These are phyloP conservation scores for Arthroderma uncinatum DNA, from an alignment of 2,329 filamentous ascomycete genomes.

Conservation along the genomic window DNA sequence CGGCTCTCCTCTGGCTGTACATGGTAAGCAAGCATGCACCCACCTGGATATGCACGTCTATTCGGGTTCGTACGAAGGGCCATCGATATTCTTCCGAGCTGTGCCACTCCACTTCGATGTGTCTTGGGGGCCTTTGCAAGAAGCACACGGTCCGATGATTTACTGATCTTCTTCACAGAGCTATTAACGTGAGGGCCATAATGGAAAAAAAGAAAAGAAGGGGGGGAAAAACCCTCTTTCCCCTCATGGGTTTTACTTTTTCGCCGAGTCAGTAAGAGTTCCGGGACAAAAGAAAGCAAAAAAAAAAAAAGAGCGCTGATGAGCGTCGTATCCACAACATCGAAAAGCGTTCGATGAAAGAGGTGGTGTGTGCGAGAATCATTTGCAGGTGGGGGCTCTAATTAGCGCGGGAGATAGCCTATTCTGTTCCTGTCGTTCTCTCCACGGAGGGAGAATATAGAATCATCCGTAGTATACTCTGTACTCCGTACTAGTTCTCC, in stretches of 20 bases:
- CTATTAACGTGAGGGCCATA: neutral
- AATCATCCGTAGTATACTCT: neutral
- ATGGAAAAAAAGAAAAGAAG: constrained; percentile 4
- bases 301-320: neutral
- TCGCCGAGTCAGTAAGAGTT: neutral
- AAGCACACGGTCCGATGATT: neutral
- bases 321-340: neutral
- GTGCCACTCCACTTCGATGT: constrained; percentile 1
- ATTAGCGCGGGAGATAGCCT: neutral
- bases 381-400: neutral
- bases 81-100: neutral
- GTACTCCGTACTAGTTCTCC: neutral
- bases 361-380: neutral
- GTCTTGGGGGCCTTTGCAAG: constrained; percentile 2
- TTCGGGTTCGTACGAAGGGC: neutral
- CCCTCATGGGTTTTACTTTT: neutral
- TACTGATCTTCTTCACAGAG: constrained; percentile 5
- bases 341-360: neutral
- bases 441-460: neutral
- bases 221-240: neutral
- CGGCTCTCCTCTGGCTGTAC: neutral
- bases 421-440: neutral
- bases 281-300: constrained; percentile 1
- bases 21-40: neutral
- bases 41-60: neutral